These are phyloP conservation scores for Boletellus ananiceps DNA, from an alignment of 768 basidiomycete genomes.

Conservation along the genomic window DNA sequence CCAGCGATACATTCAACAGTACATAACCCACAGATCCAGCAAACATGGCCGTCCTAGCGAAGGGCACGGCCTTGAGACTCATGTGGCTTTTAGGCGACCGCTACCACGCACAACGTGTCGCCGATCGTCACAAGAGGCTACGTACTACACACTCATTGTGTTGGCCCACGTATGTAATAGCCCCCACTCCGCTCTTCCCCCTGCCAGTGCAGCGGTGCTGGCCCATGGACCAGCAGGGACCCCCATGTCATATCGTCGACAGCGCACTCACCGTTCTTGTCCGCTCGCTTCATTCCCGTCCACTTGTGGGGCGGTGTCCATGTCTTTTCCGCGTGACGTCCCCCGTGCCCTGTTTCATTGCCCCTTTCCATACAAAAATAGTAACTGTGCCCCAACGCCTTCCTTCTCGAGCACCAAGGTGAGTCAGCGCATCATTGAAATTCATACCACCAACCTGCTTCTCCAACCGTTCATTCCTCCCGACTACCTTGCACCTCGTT, in stretches of 20 bases:
- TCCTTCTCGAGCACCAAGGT: slow-evolving; percentile 10
- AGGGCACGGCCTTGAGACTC: slow-evolving; percentile 9
- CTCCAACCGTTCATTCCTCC: slow-evolving; percentile 2
- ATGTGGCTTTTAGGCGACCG: slow-evolving; percentile 20
- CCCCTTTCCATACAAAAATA: slow-evolving; percentile 10
- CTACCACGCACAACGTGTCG: slow-evolving; percentile 10
- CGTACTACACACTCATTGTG: slow-evolving; percentile 18
- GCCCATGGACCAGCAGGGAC: slow-evolving; percentile 6
- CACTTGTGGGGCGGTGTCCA: slow-evolving; percentile 1
- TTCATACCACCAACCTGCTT: slow-evolving; percentile 8
- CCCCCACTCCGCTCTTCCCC: neutral
- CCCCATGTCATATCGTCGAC: slow-evolving; percentile 3
- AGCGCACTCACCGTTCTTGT: neutral
- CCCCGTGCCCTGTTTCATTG: slow-evolving; percentile 13
- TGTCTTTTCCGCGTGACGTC: slow-evolving; percentile 6
- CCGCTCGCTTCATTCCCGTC: slow-evolving; percentile 23
- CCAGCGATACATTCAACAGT: no score
- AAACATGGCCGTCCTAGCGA: slow-evolving; percentile 3
- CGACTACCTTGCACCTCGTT: slow-evolving; percentile 8
- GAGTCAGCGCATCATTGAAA: slow-evolving; percentile 11
- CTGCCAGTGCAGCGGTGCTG: neutral
- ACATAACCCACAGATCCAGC: slow-evolving; percentile 11
- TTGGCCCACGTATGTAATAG: slow-evolving; percentile 21
- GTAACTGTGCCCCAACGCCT: slow-evolving; percentile 4
- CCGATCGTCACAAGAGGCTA: slow-evolving; percentile 26